phyloP scores from a whole-genome alignment of 1,284 basidiomycete genomes.

The Athelia psychrophila region DNA sequence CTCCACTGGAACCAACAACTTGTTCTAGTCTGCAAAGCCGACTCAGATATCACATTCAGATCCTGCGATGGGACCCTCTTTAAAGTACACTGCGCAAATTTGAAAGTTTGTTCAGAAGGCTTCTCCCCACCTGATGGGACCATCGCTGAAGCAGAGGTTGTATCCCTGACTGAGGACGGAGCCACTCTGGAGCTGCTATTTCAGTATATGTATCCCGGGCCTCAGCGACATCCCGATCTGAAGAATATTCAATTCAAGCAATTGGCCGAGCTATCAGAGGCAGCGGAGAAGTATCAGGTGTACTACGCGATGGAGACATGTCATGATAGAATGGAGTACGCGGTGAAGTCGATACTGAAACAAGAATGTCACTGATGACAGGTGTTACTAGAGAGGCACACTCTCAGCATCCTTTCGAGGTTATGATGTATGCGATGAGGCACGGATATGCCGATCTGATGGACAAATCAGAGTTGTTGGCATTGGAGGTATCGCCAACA shows the following conservation, averaged over 20 bases:
- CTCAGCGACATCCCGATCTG: conserved; percentile 6
- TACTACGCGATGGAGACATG: conserved; percentile 9
- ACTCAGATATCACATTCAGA: neutral
- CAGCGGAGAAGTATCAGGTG: conserved; percentile 18
- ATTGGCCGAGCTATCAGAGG: conserved; percentile 9
- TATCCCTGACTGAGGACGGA: conserved; percentile 9
- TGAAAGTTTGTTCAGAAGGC: neutral
- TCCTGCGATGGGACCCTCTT: neutral
- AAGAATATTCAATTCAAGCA: conserved; percentile 2
- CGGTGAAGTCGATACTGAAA: neutral
- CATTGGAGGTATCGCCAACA: neutral
- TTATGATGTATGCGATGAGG: neutral
- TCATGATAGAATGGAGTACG: conserved; percentile 2
- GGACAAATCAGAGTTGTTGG: neutral
- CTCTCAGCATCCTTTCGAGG: neutral
- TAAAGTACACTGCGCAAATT: neutral
- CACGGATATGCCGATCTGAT: neutral
- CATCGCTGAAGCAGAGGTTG: conserved; percentile 2
- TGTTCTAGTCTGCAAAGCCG: neutral
- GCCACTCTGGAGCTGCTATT: conserved; percentile 12
- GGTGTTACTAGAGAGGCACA: neutral
- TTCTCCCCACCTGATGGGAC: neutral
- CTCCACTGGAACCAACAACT: too few species aligned
- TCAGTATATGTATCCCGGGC: conserved; percentile 12
- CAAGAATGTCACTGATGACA: too few species aligned